Base-by-base conservation (phyloP, 331 rosid genomes). In the Dryas integrifolia region DNA sequence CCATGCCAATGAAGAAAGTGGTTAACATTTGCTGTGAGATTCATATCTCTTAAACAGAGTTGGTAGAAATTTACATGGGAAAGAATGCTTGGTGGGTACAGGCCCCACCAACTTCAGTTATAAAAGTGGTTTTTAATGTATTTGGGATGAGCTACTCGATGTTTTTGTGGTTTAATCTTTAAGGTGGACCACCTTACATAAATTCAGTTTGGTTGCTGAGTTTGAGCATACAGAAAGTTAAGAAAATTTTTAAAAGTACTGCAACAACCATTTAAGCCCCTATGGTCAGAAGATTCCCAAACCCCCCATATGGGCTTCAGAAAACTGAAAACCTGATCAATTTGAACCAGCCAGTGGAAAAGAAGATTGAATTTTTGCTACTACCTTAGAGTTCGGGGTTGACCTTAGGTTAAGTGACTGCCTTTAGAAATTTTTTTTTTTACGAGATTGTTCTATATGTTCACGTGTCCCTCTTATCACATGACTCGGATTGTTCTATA, bases 181-280 rank as follows among this genome's bases (percentile, higher is more conserved):
- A 68, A 38, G 21, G 12, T 52, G n/a, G 39, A 26, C 9, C 18
- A 38, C 11, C 40, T 30, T 4, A 9, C 26, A 21, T 49, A 44
- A 21, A 65, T n/a, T 58, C 30, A 14, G 66, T 26, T 71, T 24
- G 75, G 68, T 55, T 41, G 60, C 41, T 44, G 56, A 45, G 43
- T 44, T 18, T 14, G 24, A 14, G 50, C 26, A 26, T 43, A 35
- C 49, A 64, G 39, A 41, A 63, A 4, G 18, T 48, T 13, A 44
- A 64, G 2, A 0, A 47, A 6, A 24, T 4, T 8, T 45, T 45
- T 0, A 21, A 24, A 10, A 18, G 21, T 65, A 38, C 39, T 65
- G 53, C 40, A 65, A 44, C 70, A 52, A 65, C 53, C 52, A 14
- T 35, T 13, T 43, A 39, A 13, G 3, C 67, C 24, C 14, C 45